A percentile compares a stretch with the other conserved stretches of the same genome.
These are phyloP conservation scores for Heterobasidion parviporum DNA, from an alignment of 1,284 basidiomycete genomes.

Conservation along the genomic window DNA sequence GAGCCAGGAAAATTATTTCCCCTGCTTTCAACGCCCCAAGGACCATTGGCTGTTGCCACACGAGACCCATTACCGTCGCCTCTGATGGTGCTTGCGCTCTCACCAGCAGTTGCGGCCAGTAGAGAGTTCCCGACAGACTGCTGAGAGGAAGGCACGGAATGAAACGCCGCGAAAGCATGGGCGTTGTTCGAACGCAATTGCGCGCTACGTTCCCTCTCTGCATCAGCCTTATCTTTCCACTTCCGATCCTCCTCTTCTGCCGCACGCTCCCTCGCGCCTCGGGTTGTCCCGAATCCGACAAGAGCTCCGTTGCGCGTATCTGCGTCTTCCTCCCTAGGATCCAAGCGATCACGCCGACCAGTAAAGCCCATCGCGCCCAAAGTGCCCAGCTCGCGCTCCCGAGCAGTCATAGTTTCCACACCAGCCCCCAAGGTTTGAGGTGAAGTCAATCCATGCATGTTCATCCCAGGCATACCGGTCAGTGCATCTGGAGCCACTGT, in stretches of 20 bases:
- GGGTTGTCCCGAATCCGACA: constrained; percentile 34
- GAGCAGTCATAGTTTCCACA: constrained; percentile 28
- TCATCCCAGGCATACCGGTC: constrained; percentile 24
- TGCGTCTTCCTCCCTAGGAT: constrained; percentile 35
- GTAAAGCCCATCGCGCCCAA: constrained; percentile 41
- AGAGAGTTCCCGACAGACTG: constrained; percentile 26
- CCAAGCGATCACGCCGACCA: constrained; percentile 22
- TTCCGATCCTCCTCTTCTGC: constrained; percentile 62
- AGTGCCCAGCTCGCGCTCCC: constrained; percentile 42
- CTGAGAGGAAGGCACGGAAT: constrained; percentile 42
- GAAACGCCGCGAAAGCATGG: constrained; percentile 66
- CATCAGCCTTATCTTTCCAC: constrained; percentile 37
- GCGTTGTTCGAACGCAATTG: constrained; percentile 33
- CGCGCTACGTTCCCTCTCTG: constrained; percentile 37
- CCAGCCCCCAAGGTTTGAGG: constrained; percentile 16
- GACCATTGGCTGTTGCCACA: constrained; percentile 8
- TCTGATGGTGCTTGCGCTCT: constrained; percentile 11
- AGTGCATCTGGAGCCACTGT: constrained; percentile 19
- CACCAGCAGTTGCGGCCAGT: constrained; percentile 20
- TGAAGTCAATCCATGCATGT: constrained; percentile 20
- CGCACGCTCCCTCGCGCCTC: constrained; percentile 51
- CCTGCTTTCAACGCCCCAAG: constrained; percentile 6
- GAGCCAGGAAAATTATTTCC: constrained; percentile 7
- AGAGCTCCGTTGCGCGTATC: constrained; percentile 24
- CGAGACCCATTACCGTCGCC: not conserved